Conservation (phyloP, 2,329 filamentous ascomycete genomes). For the Penicillium sp. region DNA sequence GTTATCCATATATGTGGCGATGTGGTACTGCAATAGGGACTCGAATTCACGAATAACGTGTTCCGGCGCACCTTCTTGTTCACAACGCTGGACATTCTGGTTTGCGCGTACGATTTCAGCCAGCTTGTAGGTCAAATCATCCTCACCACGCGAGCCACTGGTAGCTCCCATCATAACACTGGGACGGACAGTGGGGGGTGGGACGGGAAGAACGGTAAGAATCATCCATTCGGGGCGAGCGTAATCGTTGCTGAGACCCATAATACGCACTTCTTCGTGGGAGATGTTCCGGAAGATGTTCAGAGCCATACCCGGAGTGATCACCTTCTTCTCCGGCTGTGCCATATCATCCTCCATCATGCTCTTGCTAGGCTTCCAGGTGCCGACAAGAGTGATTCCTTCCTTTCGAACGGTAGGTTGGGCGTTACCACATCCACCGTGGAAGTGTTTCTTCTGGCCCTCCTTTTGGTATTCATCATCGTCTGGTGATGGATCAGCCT, state of each 20-base stretch:
- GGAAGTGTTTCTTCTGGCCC: constrained; percentile 56
- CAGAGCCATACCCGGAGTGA: constrained; percentile 82
- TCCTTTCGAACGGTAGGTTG: constrained; percentile 87
- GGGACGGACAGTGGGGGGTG: constrained; percentile 90
- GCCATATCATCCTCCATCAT: constrained; percentile 69
- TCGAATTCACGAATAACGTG: constrained; percentile 93
- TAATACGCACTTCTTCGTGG: constrained; percentile 76
- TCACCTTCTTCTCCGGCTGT: constrained; percentile 74
- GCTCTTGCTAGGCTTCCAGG: constrained; percentile 69
- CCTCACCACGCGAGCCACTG: constrained; percentile 89
- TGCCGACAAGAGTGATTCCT: constrained; percentile 78
- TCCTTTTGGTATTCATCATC: constrained; percentile 71
- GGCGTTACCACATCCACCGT: constrained; percentile 90
- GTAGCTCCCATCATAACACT: constrained; percentile 97
- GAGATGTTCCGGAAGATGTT: constrained; percentile 84
- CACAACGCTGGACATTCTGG: constrained; percentile 86
- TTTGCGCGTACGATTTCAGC: constrained; percentile 98
- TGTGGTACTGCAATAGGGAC: constrained; percentile 90
- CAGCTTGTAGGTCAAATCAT: constrained; percentile 98
- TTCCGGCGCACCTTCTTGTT: constrained; percentile 85
- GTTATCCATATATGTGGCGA: constrained; percentile 99
- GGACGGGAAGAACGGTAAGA: constrained; percentile 89
- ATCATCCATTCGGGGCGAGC: constrained; percentile 99
- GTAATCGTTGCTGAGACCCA: constrained; percentile 93
- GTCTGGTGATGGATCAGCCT: constrained; percentile 70